Evolutionary conservation across 345 rosid genomes (phyloP), one percentile per base, ranked within the genome.

Genomic region (Pistacia integerrima): DNA sequence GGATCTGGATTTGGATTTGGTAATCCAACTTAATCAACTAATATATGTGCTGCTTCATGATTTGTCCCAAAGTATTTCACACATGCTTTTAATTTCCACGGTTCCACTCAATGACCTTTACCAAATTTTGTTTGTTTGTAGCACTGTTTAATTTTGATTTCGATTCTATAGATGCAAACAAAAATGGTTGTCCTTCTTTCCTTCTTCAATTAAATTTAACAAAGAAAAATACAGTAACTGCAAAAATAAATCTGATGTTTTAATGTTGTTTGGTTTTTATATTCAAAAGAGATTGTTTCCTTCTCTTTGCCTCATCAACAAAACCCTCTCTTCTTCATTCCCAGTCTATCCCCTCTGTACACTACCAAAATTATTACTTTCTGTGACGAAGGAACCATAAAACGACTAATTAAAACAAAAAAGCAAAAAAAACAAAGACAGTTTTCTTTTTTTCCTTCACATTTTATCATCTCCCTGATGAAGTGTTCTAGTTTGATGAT

Each of bases 341-440:
- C 58, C 62, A 74, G 61, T 68, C 16, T 41, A 5, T 41, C 8
- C 55, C 79, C 79, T 10, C 81, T 88, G 84, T 84, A 90, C 91
- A 85, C 84, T 83, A 81, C 83, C 82, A 80, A 80, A 84, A 82
- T 80, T 80, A 83, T 85, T 84, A 48, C 49, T 74, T 75, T 74
- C 70, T 83, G 81, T 59, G 35, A 74, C 67, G 76, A 68, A 67
- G 76, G 72, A 75, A 54, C 69, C 66, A 59, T 38, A 56, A 57
- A 77, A 48, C 57, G 70, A 57, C 41, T 51, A 4, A 11, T 16
- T 67, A 36, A 33, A 28, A 67, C 1, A 30, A 30, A 28, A 67
- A 22, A 22, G 22, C 22, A 60, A 60, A 6, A n/a, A 11, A 46
- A 73, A 57, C 54, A 67, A 36, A 25, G 25, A 69, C 35, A 46